These are phyloP conservation scores for Ophiostoma ips DNA, from an alignment of 2,329 filamentous ascomycete species.

Conservation along the genomic window DNA sequence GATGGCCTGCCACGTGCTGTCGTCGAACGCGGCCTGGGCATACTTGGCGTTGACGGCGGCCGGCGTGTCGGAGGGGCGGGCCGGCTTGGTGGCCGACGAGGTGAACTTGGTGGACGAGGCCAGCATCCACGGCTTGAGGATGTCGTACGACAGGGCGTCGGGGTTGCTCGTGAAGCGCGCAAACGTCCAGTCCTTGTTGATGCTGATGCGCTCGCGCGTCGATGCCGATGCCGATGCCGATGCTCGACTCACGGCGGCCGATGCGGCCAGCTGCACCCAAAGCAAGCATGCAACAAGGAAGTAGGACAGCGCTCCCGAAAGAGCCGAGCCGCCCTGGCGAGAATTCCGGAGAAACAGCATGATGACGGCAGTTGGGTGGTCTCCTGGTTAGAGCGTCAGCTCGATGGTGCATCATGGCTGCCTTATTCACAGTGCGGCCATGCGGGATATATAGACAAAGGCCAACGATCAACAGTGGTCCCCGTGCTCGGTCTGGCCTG, in stretches of 20 bases:
- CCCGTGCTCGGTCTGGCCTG: too few species aligned
- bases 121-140: slow-evolving; percentile 14
- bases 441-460: too few species aligned
- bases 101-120: slow-evolving; percentile 11
- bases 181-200: slow-evolving; percentile 24
- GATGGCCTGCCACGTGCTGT: slow-evolving; percentile 27
- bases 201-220: slow-evolving; percentile 20
- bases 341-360: not conserved
- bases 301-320: not conserved
- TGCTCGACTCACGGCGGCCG: not conserved
- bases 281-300: not conserved
- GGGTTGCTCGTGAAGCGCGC: slow-evolving; percentile 22
- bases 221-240: not conserved
- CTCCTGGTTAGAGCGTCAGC: too few species aligned
- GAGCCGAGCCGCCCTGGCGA: not conserved
- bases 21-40: slow-evolving; percentile 18
- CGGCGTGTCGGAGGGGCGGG: slow-evolving; percentile 3
- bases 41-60: slow-evolving; percentile 6
- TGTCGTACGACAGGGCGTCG: slow-evolving; percentile 22
- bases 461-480: too few species aligned
- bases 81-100: slow-evolving; percentile 2
- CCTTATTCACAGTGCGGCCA: too few species aligned
- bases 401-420: not conserved
- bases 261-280: not conserved
- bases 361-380: not conserved